Conservation (phyloP, 192 early-diverging fungal genomes). For the Powellomyces hirtus region DNA sequence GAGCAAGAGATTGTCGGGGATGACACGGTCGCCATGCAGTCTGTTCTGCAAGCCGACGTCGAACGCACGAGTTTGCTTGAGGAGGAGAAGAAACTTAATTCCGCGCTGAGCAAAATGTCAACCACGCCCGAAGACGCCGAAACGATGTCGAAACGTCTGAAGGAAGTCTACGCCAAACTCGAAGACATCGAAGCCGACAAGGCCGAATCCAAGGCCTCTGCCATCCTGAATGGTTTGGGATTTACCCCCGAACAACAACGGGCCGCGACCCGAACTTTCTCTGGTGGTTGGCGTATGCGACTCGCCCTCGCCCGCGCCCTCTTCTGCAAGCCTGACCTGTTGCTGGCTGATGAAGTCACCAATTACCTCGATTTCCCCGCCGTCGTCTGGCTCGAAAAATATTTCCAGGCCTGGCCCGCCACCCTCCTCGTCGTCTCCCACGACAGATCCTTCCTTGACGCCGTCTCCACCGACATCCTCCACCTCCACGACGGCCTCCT, state of each 20-base stretch:
- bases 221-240: slow-evolving; percentile 66
- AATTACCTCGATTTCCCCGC: slow-evolving; percentile 81
- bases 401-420: slow-evolving; percentile 86
- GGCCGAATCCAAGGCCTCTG: slow-evolving; percentile 75
- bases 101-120: slow-evolving; percentile 45
- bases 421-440: slow-evolving; percentile 96
- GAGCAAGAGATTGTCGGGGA: slow-evolving; percentile 97
- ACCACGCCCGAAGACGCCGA: slow-evolving; percentile 50
- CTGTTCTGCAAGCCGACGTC: slow-evolving; percentile 89
- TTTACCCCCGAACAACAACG: slow-evolving; percentile 66
- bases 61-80: slow-evolving; percentile 87
- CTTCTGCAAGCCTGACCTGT: slow-evolving; percentile 78
- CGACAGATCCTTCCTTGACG: slow-evolving; percentile 96
- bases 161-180: slow-evolving; percentile 80
- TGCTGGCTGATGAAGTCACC: slow-evolving; percentile 80
- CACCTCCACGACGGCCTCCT: slow-evolving; percentile 91
- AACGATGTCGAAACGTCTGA: slow-evolving; percentile 52
- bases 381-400: slow-evolving; percentile 96
- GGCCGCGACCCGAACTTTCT: slow-evolving; percentile 64
- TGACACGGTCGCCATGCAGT: slow-evolving; percentile 78
- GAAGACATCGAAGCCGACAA: slow-evolving; percentile 96
- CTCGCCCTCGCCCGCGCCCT: slow-evolving; percentile 79
- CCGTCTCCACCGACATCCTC: slow-evolving; percentile 94
- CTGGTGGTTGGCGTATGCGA: slow-evolving; percentile 86
- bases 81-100: slow-evolving; percentile 73